Evolutionary conservation across 2,329 filamentous ascomycete genomes (phyloP), one percentile per base, ranked within the genome.

Genomic region (Annulohypoxylon truncatum): DNA sequence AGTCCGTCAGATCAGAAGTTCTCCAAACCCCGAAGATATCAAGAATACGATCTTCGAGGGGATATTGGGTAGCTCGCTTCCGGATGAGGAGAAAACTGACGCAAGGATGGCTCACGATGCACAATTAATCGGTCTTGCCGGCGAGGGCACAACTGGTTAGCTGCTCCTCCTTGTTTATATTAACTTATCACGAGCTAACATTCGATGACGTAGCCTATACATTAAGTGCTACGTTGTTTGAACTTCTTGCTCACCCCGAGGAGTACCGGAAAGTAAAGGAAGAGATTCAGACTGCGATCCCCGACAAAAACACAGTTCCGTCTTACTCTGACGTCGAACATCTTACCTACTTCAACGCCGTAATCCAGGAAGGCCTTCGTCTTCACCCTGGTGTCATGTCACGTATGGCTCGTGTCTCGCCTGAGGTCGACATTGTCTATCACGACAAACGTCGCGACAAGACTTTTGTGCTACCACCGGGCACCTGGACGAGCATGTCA

Each of bases 321-420:
- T 54, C 67, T 6, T 61, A 69, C 10, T 26, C 68, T 0, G 46
- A 76, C 29, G 60, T 77, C 1, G 75, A 78, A 9, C 62, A 61
- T 4, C 72, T 79, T 1, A 73, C 76, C 0, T 79, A 75, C 54
- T 72, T 82, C 13, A 64, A 66, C 2, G 79, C 78, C 1, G 65
- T 77, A 4, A 72, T 80, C 26, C 70, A 76, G 2, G 78, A 80
- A 56, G 70, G 68, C 0, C 35, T 83, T 0, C 78, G 82, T 5
- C 54, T 83, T 2, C 78, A 78, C 13, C 78, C 77, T n/a, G 80
- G 79, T 0, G 74, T 80, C 0, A 61, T 74, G 61, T 68, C 9
- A 64, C 71, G 71, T 28, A 76, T 69, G 70, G 69, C 28, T 66
- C 80, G 70, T 61, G 76, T 71, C 56, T 77, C 69, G 1, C 74